These are phyloP conservation scores for Brassica rapa DNA, from an alignment of 345 rosid genomes.

Conservation along the genomic window DNA sequence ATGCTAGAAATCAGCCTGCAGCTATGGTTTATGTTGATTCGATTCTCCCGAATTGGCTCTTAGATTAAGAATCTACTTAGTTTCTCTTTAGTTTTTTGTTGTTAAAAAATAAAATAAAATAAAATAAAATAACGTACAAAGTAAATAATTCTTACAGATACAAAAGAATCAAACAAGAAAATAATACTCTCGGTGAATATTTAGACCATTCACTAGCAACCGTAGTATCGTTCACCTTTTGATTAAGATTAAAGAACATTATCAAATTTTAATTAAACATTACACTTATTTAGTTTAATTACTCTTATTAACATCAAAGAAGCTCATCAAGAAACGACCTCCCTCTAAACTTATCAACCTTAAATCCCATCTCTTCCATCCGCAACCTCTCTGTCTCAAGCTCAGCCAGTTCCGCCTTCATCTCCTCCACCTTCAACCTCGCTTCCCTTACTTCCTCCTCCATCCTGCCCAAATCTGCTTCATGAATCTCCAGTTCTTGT, in stretches of 20 bases:
- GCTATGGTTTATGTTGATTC: too few species aligned
- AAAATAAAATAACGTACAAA: too few species aligned
- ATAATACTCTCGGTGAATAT: too few species aligned
- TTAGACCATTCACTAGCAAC: too few species aligned
- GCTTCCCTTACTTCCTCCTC: conserved; percentile 53
- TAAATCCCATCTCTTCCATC: conserved; percentile 44
- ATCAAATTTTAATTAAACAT: background rate
- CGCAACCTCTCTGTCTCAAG: conserved; percentile 50
- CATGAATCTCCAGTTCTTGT: conserved; percentile 50
- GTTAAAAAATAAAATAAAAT: too few species aligned
- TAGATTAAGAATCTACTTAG: too few species aligned
- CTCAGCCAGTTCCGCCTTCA: conserved; percentile 42
- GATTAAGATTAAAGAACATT: background rate
- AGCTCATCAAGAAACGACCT: conserved; percentile 56
- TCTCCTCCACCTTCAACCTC: conserved; percentile 43
- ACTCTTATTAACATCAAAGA: conserved; percentile 42
- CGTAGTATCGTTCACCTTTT: too few species aligned
- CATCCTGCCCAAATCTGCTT: conserved; percentile 48
- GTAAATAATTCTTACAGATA: too few species aligned
- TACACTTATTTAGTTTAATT: conserved; percentile 10
- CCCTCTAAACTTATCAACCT: conserved; percentile 50
- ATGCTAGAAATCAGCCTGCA: too few species aligned
- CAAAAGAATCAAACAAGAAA: too few species aligned
- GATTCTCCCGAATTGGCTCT: too few species aligned
- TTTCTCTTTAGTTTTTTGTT: too few species aligned